A percentile compares a stretch with the other conserved stretches of the same genome.
Evolutionary conservation across 2,329 filamentous ascomycete species (phyloP).

Genomic region (Colletotrichum destructivum): DNA sequence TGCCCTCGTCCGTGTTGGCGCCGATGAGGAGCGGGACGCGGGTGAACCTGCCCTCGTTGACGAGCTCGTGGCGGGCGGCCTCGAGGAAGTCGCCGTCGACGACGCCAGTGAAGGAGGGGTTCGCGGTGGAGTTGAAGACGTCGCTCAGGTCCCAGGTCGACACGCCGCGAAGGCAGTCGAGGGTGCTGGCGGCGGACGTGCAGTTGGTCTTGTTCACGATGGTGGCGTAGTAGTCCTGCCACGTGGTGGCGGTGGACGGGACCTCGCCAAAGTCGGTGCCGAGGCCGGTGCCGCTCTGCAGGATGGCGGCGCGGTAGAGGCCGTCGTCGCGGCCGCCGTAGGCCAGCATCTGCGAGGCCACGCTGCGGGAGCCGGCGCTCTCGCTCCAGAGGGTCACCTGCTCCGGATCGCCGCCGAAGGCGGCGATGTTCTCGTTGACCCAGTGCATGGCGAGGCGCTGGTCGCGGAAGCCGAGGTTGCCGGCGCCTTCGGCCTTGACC

Average conservation of each 20-base stretch:
- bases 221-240: slow-evolving; percentile 41
- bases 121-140: slow-evolving; percentile 49
- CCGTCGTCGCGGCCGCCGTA: slow-evolving; percentile 68
- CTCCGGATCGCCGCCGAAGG: slow-evolving; percentile 63
- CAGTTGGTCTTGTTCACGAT: slow-evolving; percentile 43
- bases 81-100: slow-evolving; percentile 61
- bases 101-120: slow-evolving; percentile 44
- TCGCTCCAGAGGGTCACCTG: slow-evolving; percentile 69
- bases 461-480: slow-evolving; percentile 67
- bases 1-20: slow-evolving; percentile 76
- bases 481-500: slow-evolving; percentile 58
- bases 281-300: slow-evolving; percentile 61
- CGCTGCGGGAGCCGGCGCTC: slow-evolving; percentile 65
- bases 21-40: slow-evolving; percentile 76
- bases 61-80: slow-evolving; percentile 62
- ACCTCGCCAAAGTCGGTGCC: slow-evolving; percentile 55
- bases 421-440: slow-evolving; percentile 65
- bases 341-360: slow-evolving; percentile 65
- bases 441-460: slow-evolving; percentile 65
- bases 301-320: slow-evolving; percentile 68
- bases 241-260: slow-evolving; percentile 34
- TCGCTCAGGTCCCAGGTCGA: slow-evolving; percentile 50
- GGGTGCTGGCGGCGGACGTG: slow-evolving; percentile 43
- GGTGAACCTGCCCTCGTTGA: slow-evolving; percentile 72
- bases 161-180: slow-evolving; percentile 52